Percentiles rank a stretch among this genome's conserved stretches.
Evolutionary conservation across 2,329 filamentous ascomycete genomes (phyloP).

Genomic region (Microdochium bolleyi): DNA sequence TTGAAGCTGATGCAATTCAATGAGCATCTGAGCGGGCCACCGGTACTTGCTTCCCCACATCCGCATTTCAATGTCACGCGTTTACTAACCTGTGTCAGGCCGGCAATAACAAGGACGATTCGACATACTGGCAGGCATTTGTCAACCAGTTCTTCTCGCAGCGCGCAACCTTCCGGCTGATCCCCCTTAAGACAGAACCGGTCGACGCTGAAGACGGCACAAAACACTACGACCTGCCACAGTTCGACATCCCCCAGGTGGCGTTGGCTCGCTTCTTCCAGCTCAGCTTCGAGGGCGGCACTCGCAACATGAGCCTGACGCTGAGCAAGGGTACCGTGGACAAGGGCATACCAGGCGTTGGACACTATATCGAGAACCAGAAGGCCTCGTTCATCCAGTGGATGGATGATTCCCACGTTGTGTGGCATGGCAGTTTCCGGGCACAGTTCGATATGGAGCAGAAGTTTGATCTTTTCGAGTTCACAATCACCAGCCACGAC

Average conservation of each 20-base stretch:
- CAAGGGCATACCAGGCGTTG: constrained; percentile 49
- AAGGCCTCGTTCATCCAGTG: constrained; percentile 82
- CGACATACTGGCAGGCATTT: constrained; percentile 72
- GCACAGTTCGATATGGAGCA: constrained; percentile 73
- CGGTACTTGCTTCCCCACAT: constrained; percentile 26
- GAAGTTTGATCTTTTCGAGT: constrained; percentile 79
- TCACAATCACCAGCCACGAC: constrained; percentile 67
- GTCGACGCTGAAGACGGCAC: constrained; percentile 39
- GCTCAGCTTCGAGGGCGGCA: constrained; percentile 80
- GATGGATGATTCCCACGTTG: constrained; percentile 75
- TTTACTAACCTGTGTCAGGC: constrained; percentile 6
- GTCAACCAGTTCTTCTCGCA: constrained; percentile 75
- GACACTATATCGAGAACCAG: constrained; percentile 66
- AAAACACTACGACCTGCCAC: constrained; percentile 83
- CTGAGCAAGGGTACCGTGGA: constrained; percentile 60
- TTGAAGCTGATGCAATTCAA: constrained; percentile 55
- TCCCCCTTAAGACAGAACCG: constrained; percentile 40
- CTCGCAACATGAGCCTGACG: constrained; percentile 78
- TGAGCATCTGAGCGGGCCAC: constrained; percentile 52
- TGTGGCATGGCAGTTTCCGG: constrained; percentile 68
- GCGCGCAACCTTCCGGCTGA: constrained; percentile 68
- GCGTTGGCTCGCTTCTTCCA: constrained; percentile 84
- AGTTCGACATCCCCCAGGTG: constrained; percentile 72
- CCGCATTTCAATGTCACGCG: constrained; percentile 9
- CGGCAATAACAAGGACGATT: constrained; percentile 56